phyloP scores from a whole-genome alignment of 495 filamentous ascomycete genomes.

The Hyaloscypha finlandica region DNA sequence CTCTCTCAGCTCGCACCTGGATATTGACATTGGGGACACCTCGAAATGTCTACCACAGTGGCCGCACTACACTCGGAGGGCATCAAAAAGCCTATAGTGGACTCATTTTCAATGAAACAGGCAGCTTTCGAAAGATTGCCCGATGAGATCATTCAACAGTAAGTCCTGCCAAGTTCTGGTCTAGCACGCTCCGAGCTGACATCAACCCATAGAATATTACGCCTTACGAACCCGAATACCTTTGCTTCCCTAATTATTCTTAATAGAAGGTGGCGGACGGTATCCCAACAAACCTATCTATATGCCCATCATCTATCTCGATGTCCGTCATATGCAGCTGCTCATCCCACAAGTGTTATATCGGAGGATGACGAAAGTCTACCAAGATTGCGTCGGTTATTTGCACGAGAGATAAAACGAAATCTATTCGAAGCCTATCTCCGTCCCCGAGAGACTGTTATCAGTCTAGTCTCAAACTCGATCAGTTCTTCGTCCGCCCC shows the following conservation, averaged over 20 bases:
- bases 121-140: slow-evolving; percentile 39
- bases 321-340: slow-evolving; percentile 68
- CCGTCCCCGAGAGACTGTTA: slow-evolving; percentile 65
- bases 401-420: slow-evolving; percentile 69
- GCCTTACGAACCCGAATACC: slow-evolving; percentile 70
- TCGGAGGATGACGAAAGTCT: slow-evolving; percentile 56
- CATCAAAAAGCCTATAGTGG: slow-evolving; percentile 13
- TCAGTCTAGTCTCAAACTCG: slow-evolving; percentile 79
- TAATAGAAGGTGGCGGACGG: slow-evolving; percentile 73
- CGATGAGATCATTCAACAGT: slow-evolving; percentile 47
- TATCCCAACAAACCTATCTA: slow-evolving; percentile 69
- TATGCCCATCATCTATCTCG: slow-evolving; percentile 75
- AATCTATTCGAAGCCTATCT: slow-evolving; percentile 81
- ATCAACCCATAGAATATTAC: slow-evolving; percentile 63
- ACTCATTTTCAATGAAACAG: slow-evolving; percentile 1
- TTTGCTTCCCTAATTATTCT: slow-evolving; percentile 85
- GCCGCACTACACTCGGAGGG: neutral
- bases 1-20: neutral
- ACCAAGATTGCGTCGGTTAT: slow-evolving; percentile 61
- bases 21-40: neutral
- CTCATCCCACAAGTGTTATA: slow-evolving; percentile 44
- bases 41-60: slow-evolving; percentile 3
- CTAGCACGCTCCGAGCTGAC: neutral
- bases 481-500: slow-evolving; percentile 80
- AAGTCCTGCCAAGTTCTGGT: slow-evolving; percentile 18